Evolutionary conservation across 148 eudicot species (phyloP).

Genomic region (Selenicereus undatus): DNA sequence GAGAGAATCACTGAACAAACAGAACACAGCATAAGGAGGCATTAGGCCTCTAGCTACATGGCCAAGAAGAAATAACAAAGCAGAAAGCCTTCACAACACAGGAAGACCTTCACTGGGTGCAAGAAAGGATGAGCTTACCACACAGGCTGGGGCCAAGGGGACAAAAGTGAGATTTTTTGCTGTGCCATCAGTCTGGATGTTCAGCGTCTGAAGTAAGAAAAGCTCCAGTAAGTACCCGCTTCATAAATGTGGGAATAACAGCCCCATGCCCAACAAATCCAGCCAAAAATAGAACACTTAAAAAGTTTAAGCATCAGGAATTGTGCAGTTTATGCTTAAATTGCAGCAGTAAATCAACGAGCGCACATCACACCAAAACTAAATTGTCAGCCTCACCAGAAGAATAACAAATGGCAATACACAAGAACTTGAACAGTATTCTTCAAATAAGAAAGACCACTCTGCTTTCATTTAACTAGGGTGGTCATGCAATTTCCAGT

Average conservation of each 20-base stretch:
- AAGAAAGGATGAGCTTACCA: constrained; percentile 45
- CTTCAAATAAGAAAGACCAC: neutral
- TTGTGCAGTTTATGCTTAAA: neutral
- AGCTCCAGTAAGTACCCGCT: constrained; percentile 13
- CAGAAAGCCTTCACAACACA: neutral
- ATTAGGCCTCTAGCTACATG: neutral
- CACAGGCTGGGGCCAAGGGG: constrained; percentile 95
- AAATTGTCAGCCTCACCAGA: neutral
- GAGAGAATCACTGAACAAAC: neutral
- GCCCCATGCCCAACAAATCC: neutral
- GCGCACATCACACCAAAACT: neutral
- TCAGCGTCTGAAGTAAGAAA: constrained; percentile 52
- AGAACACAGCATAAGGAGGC: neutral
- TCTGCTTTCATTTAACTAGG: neutral
- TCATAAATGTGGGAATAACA: neutral
- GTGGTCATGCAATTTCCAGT: neutral
- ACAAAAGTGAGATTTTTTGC: constrained; percentile 76
- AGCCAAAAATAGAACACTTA: neutral
- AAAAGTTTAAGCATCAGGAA: neutral
- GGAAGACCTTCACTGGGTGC: neutral
- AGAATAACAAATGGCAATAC: neutral
- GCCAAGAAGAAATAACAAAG: neutral
- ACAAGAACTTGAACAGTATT: neutral
- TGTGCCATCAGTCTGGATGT: constrained; percentile 54
- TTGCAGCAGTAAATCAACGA: neutral